Percentiles rank a stretch among this genome's conserved stretches.
These are phyloP conservation scores for Septoria linicola DNA, from an alignment of 2,329 filamentous ascomycete species.

Conservation along the genomic window DNA sequence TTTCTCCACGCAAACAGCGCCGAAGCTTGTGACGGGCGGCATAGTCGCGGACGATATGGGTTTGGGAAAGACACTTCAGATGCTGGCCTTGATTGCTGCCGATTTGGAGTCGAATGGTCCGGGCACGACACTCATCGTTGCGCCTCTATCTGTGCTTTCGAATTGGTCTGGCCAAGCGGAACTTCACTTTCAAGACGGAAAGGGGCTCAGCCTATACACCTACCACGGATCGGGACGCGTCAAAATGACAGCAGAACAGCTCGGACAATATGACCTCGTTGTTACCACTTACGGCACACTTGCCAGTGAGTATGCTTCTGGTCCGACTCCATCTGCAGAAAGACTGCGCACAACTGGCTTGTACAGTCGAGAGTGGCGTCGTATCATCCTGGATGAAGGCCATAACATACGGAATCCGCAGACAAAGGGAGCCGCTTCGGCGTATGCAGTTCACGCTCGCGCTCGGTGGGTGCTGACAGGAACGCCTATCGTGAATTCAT, in stretches of 20 bases:
- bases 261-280: slow-evolving; percentile 70
- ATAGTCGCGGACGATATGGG: slow-evolving; percentile 94
- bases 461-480: slow-evolving; percentile 79
- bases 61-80: slow-evolving; percentile 81
- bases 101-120: slow-evolving; percentile 40
- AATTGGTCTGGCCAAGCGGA: slow-evolving; percentile 83
- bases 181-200: slow-evolving; percentile 65
- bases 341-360: slow-evolving; percentile 49
- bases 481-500: slow-evolving; percentile 61
- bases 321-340: slow-evolving; percentile 31
- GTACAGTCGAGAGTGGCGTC: slow-evolving; percentile 69
- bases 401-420: slow-evolving; percentile 77
- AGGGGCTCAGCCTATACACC: slow-evolving; percentile 64
- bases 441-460: slow-evolving; percentile 63
- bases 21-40: slow-evolving; percentile 71
- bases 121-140: slow-evolving; percentile 74
- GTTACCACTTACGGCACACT: slow-evolving; percentile 83
- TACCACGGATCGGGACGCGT: slow-evolving; percentile 69
- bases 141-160: slow-evolving; percentile 82
- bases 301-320: slow-evolving; percentile 61
- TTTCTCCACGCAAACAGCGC: slow-evolving; percentile 57
- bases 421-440: slow-evolving; percentile 70
- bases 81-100: slow-evolving; percentile 74
- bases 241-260: slow-evolving; percentile 53
- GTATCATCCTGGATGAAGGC: slow-evolving; percentile 79